These are phyloP conservation scores for Entamoeba moshkovskii DNA, from an alignment of 208 protist species.

Conservation along the genomic window DNA sequence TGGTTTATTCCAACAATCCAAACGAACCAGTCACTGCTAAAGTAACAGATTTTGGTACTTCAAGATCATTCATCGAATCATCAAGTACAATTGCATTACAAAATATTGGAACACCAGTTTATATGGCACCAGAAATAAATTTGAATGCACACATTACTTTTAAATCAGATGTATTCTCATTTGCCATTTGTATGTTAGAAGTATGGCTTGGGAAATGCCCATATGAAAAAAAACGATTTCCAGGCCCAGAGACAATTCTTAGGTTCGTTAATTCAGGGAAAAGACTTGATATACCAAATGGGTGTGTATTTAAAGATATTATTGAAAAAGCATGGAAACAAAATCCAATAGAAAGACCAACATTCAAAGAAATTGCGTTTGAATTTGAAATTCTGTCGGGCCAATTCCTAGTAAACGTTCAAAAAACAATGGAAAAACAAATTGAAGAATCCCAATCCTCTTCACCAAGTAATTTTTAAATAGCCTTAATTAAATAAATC, in stretches of 20 bases:
- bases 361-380: not conserved
- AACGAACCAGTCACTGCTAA: not conserved
- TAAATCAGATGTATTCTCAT: not conserved
- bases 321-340: not conserved
- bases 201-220: not conserved
- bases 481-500: too few species aligned
- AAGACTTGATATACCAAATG: not conserved
- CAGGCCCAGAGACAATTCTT: not conserved
- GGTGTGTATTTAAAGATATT: not conserved
- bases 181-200: not conserved
- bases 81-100: not conserved
- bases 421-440: too few species aligned
- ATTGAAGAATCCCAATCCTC: too few species aligned
- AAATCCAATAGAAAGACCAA: not conserved
- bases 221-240: not conserved
- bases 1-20: not conserved
- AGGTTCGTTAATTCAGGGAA: not conserved
- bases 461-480: too few species aligned
- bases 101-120: not conserved
- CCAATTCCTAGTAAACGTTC: too few species aligned
- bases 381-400: not conserved
- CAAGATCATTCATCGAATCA: not conserved
- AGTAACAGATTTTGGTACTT: not conserved
- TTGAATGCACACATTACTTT: not conserved
- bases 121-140: not conserved